Base-by-base conservation (phyloP, 106 monocot genomes). In the Dioscorea zingiberensis region DNA sequence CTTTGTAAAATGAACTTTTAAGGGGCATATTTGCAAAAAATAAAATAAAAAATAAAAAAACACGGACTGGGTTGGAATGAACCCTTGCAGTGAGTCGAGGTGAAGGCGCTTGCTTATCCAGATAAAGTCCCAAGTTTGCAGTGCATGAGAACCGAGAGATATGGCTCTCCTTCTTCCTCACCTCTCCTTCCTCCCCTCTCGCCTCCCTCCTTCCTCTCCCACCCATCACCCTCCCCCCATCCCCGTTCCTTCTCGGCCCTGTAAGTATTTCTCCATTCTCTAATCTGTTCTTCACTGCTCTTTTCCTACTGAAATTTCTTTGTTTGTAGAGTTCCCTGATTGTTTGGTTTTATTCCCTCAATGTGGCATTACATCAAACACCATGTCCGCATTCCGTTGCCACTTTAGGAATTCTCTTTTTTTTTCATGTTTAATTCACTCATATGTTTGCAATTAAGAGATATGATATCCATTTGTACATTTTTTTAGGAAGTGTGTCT, bases 81-180 rank as follows among this genome's bases (percentile, higher is more conserved):
- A n/a, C n/a, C n/a, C n/a, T n/a, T n/a, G n/a, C n/a, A n/a, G n/a
- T n/a, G n/a, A n/a, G n/a, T n/a, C n/a, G n/a, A n/a, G n/a, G n/a
- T n/a, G n/a, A n/a, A n/a, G n/a, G n/a, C 10, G 38, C 38, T 0
- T 38, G 38, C 38, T 38, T 38, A 38, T 38, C 38, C 38, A 10
- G 38, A 38, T 38, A 38, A 38, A 38, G 38, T 38, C 38, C 38
- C 51, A 9, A 18, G 51, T 13, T 18, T 1, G 51, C 51, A 51
- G 51, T 51, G 51, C 19, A 9, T 51, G 51, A 19, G 51, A 8
- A 4, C 3, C 51, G 28, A 60, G 51, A 73, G 57, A 64, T 23
- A 66, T 66, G 73, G 56, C 65, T 48, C 73, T 65, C 58, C 65
- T 73, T 44, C 72, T 64, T 45, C 49, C 63, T 44, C 28, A 23